phyloP scores from a whole-genome alignment of 2,329 filamentous ascomycete genomes.

The Diaporthe ilicicola region DNA sequence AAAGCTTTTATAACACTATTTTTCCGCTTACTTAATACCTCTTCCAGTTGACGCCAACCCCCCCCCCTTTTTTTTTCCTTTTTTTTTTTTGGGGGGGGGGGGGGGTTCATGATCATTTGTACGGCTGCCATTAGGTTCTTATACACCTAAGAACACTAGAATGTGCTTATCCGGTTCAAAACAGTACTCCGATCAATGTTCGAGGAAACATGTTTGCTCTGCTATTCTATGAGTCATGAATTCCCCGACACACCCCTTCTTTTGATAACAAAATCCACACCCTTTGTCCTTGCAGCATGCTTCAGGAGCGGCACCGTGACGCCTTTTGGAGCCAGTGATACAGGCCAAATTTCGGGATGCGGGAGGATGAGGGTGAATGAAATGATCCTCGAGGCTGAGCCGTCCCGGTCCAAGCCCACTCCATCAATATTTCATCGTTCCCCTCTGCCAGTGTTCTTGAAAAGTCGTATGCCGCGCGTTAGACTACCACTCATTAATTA shows the following conservation, averaged over 20 bases:
- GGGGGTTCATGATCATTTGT: too few species aligned
- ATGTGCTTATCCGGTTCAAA: too few species aligned
- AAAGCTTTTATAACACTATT: too few species aligned
- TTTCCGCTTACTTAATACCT: too few species aligned
- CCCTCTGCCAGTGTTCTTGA: too few species aligned
- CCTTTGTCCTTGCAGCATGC: not conserved
- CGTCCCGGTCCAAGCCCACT: not conserved
- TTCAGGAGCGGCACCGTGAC: not conserved
- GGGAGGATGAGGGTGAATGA: not conserved
- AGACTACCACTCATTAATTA: not conserved
- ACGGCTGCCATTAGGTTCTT: too few species aligned
- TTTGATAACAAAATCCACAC: constrained; percentile 1
- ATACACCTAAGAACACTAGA: too few species aligned
- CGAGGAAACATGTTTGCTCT: not conserved
- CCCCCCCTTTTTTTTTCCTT: too few species aligned
- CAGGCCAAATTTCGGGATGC: constrained; percentile 12
- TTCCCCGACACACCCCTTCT: not conserved
- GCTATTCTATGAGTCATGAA: constrained; percentile 6
- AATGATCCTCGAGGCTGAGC: constrained; percentile 5
- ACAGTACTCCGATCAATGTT: too few species aligned
- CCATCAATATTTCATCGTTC: not conserved
- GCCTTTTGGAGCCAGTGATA: not conserved
- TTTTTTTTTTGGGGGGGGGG: too few species aligned
- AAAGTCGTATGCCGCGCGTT: not conserved
- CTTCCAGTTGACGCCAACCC: too few species aligned